phyloP scores from a whole-genome alignment of 202 grass and related monocot species.

The Setaria viridis region DNA sequence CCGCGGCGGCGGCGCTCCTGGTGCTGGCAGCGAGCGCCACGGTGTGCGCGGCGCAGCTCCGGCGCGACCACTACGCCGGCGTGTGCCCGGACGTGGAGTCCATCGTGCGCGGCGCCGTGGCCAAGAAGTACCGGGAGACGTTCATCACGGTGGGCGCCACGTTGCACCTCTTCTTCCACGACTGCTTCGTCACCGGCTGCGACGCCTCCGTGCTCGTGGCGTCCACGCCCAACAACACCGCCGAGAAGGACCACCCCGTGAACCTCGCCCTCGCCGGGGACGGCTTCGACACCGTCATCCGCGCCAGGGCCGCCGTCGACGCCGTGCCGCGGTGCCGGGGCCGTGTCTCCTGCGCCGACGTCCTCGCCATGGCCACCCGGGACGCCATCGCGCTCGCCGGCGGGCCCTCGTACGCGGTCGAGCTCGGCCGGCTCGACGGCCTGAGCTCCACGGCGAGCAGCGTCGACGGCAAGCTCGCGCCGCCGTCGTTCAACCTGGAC shows the following conservation, averaged over 20 bases:
- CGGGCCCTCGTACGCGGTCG: conserved; percentile 72
- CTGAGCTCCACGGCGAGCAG: conserved; percentile 54
- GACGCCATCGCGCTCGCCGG: conserved; percentile 65
- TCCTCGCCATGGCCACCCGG: conserved; percentile 64
- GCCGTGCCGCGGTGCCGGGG: conserved; percentile 53
- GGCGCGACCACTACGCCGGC: too few relatives aligned
- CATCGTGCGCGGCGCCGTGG: conserved; percentile 66
- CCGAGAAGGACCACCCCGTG: conserved; percentile 63
- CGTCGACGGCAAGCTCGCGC: conserved; percentile 57
- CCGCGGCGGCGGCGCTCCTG: too few relatives aligned
- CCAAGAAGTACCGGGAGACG: conserved; percentile 64
- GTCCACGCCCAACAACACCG: conserved; percentile 57
- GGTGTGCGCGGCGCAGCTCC: too few relatives aligned
- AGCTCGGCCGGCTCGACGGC: conserved; percentile 69
- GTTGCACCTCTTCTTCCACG: conserved; percentile 41
- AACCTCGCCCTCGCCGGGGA: conserved; percentile 71
- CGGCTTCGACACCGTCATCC: conserved; percentile 70
- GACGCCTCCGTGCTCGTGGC: conserved; percentile 68
- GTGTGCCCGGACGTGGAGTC: too few relatives aligned
- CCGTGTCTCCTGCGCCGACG: conserved; percentile 76
- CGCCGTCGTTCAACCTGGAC: conserved; percentile 52
- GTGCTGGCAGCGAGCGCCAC: too few relatives aligned
- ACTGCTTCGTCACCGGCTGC: conserved; percentile 29
- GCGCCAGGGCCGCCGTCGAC: conserved; percentile 66
- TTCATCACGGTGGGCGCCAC: conserved; percentile 67